These are phyloP conservation scores for Pleurotus ostreatus DNA, from an alignment of 768 basidiomycete species.

Conservation along the genomic window DNA sequence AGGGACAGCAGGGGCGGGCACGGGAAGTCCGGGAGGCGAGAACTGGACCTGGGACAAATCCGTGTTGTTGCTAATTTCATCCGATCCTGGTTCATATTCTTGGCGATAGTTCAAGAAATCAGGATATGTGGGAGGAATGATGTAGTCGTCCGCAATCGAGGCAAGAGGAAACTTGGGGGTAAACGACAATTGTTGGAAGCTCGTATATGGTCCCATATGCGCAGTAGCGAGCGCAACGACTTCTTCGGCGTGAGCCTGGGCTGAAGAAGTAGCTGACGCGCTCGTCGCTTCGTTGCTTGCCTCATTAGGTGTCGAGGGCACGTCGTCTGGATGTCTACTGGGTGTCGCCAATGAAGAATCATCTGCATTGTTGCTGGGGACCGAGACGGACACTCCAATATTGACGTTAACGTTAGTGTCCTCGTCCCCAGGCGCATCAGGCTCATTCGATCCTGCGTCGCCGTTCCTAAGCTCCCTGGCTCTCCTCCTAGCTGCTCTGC, in stretches of 20 bases:
- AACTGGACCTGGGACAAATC: conserved; percentile 64
- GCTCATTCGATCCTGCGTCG: conserved; percentile 40
- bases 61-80: conserved; percentile 29
- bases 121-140: conserved; percentile 88
- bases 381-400: conserved; percentile 55
- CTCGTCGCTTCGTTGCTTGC: conserved; percentile 15
- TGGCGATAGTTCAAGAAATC: conserved; percentile 70
- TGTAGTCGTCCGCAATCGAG: conserved; percentile 84
- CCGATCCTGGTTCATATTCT: conserved; percentile 54
- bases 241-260: conserved; percentile 57
- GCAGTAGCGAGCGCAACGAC: conserved; percentile 62
- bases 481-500: conserved; percentile 78
- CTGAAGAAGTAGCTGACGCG: conserved; percentile 30
- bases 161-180: conserved; percentile 87
- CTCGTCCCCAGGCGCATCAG: conserved; percentile 42
- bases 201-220: conserved; percentile 81
- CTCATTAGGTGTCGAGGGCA: no score
- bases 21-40: conserved; percentile 75
- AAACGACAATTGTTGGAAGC: conserved; percentile 86
- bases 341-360: not conserved
- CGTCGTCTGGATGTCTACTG: conserved; percentile 13
- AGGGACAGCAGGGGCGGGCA: conserved; percentile 63
- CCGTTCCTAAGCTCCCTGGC: conserved; percentile 64
- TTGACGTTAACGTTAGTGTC: conserved; percentile 58
- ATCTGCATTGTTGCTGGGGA: conserved; percentile 11